A percentile compares a stretch with the other conserved stretches of the same genome.
These are phyloP conservation scores for Pythium coloratum DNA, from an alignment of 352 stramenopile species.

Conservation along the genomic window DNA sequence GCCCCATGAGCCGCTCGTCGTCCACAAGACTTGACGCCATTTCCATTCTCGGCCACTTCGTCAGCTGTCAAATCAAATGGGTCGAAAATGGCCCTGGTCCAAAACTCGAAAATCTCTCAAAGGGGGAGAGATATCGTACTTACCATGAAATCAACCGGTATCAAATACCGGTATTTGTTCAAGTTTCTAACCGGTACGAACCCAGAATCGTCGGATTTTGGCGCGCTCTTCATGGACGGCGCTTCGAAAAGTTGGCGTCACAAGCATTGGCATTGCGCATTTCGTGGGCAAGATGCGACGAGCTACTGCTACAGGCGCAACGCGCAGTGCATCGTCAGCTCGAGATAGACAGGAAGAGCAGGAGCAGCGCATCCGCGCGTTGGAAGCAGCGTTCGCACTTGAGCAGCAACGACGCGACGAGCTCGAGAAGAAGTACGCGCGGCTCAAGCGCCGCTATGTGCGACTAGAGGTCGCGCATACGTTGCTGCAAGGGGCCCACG, in stretches of 20 bases:
- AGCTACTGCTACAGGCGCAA: neutral
- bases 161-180: neutral
- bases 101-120: too few species aligned
- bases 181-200: slow-evolving; percentile 8
- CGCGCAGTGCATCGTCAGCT: neutral
- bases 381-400: slow-evolving; percentile 47
- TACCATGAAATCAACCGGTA: neutral
- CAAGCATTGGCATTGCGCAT: neutral
- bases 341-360: neutral
- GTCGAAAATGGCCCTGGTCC: neutral
- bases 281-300: neutral
- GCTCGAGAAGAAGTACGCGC: slow-evolving; percentile 70
- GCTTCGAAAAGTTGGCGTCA: slow-evolving; percentile 1
- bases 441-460: slow-evolving; percentile 66
- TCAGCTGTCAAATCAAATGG: neutral
- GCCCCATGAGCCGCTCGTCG: slow-evolving; percentile 35
- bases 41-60: neutral
- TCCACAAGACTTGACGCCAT: slow-evolving; percentile 7
- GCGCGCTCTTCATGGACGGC: slow-evolving; percentile 9
- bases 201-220: slow-evolving; percentile 18
- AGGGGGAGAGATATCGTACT: neutral
- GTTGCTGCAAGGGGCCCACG: slow-evolving; percentile 29
- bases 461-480: slow-evolving; percentile 55
- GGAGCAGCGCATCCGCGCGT: slow-evolving; percentile 32
- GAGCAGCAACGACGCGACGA: slow-evolving; percentile 52